These are phyloP conservation scores for Turnera subulata DNA, from an alignment of 345 rosid genomes.

Conservation along the genomic window DNA sequence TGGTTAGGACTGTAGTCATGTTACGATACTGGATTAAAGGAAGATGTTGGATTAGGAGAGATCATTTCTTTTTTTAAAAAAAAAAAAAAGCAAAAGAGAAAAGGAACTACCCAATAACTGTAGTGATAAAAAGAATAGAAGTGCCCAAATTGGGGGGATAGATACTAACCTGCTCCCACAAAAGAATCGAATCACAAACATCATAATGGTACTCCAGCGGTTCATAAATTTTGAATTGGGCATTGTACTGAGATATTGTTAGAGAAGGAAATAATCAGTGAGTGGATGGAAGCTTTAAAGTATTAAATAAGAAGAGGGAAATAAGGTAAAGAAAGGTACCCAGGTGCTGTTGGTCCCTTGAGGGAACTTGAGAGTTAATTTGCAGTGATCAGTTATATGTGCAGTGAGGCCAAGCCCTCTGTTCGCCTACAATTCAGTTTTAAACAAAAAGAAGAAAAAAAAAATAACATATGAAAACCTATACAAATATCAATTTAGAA, in stretches of 20 bases:
- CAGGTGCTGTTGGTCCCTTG: conserved; percentile 93
- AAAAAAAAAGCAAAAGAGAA: too few species aligned
- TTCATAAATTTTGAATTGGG: conserved; percentile 75
- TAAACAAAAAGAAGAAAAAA: not conserved
- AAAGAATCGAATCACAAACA: conserved; percentile 75
- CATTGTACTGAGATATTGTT: conserved; percentile 74
- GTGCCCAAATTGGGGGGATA: not conserved
- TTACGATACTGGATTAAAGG: conserved; percentile 74
- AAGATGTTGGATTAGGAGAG: too few species aligned
- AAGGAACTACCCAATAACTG: too few species aligned
- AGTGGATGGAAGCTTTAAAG: not conserved
- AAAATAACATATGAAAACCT: not conserved
- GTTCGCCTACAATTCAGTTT: conserved; percentile 45
- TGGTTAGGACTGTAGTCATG: conserved; percentile 91
- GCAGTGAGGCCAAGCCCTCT: conserved; percentile 92
- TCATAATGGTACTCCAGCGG: conserved; percentile 88
- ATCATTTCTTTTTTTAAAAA: too few species aligned
- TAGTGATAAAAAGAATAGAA: too few species aligned
- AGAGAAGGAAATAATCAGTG: conserved; percentile 10
- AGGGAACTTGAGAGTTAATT: conserved; percentile 80
- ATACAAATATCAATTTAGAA: not conserved
- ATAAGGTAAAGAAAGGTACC: conserved; percentile 35
- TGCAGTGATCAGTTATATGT: conserved; percentile 67
- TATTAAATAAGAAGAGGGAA: not conserved
- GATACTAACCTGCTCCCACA: conserved; percentile 92